These are phyloP conservation scores for Boletus rex-veris DNA, from an alignment of 768 basidiomycete species.

Conservation along the genomic window DNA sequence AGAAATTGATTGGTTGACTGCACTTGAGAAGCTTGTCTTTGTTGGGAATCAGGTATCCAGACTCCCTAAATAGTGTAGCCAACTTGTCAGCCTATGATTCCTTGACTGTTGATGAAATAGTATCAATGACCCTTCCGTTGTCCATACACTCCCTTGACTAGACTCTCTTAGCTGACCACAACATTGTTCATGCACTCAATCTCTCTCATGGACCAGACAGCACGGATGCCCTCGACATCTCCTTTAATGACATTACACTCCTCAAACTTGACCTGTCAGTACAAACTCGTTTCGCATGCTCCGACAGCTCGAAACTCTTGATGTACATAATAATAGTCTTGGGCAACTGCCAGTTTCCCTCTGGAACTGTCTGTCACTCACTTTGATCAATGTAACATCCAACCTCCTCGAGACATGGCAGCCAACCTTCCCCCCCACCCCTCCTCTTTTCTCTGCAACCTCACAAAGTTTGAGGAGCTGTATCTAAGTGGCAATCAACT, in stretches of 20 bases:
- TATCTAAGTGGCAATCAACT: conserved; percentile 96
- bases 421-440: conserved; percentile 53
- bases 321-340: conserved; percentile 90
- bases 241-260: conserved; percentile 86
- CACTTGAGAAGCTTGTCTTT: conserved; percentile 69
- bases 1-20: conserved; percentile 64
- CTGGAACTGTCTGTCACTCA: conserved; percentile 79
- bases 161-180: conserved; percentile 76
- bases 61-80: conserved; percentile 60
- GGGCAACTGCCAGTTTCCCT: conserved; percentile 70
- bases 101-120: conserved; percentile 87
- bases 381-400: conserved; percentile 79
- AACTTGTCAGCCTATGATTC: conserved; percentile 56
- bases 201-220: conserved; percentile 68
- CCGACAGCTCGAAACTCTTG: conserved; percentile 56
- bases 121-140: conserved; percentile 69
- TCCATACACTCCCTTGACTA: conserved; percentile 68
- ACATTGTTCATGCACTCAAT: conserved; percentile 76
- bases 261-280: conserved; percentile 52
- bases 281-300: too few relatives aligned
- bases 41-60: conserved; percentile 78
- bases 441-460: conserved; percentile 65
- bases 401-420: conserved; percentile 75
- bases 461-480: conserved; percentile 72
- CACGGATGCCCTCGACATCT: conserved; percentile 59